Base-by-base conservation (phyloP, 2,329 filamentous ascomycete species). In the Beauveria medogensis region DNA sequence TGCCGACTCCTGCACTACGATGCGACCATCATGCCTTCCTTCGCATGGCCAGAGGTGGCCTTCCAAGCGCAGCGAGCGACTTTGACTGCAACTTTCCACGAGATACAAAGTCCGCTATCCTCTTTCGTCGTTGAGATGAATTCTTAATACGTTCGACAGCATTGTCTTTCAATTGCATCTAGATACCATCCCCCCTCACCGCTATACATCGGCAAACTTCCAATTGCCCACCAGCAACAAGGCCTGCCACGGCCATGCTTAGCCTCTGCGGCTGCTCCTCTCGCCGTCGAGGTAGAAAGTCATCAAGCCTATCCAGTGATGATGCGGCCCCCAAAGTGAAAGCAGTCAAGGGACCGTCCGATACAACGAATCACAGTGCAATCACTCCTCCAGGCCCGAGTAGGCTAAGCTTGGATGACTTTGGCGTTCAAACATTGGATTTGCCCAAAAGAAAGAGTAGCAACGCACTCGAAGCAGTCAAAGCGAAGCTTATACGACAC, bases 381-480 rank as follows among this genome's bases (percentile, higher is more conserved):
- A 14, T n/a, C 16, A 5, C n/a, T 40, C 7, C 20, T 53, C 40
- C 10, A 12, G 64, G 69, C 24, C 65, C 72, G 7, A 69, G 67
- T 22, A 69, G 74, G 20, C 65, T 77, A 0, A 66, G 70, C 9
- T 69, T 71, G 5, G 71, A 75, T 30, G 73, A 79, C 53, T 77
- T 76, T 3, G 73, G 75, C 20, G 70, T 74, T 34, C 77, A 78
- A n/a, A 72, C 73, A 12, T 75, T 62, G 24, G 47, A 46, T 16
- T 60, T 60, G 3, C 43, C 62, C 5, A 59, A 72, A 30, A 70
- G 67, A 54, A 74, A 67, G 57, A 74, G 72, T 51, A 74, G 69
- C 20, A 75, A 73, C 53, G 74, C 77, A 0, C 69, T 84, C 12
- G 74, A 75, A 37, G 71, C 71, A 3, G 76, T 84, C 37, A 78